These are phyloP conservation scores for Papilionanthe hybrid DNA, from an alignment of 116 monocot genomes.

Conservation along the genomic window DNA sequence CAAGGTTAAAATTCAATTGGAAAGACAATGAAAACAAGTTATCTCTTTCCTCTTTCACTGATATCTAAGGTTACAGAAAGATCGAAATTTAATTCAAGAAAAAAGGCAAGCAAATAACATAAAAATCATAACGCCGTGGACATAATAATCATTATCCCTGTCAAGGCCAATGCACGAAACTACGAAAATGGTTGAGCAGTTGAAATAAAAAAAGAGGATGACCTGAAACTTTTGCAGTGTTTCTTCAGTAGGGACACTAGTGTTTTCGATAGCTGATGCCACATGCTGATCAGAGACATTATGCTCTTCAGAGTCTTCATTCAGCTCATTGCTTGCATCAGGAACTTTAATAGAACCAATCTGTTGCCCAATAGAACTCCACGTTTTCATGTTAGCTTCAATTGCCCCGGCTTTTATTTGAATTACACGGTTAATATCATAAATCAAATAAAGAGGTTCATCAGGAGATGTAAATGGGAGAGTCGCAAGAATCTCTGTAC, in stretches of 20 bases:
- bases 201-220: neutral
- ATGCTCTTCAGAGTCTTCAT: constrained; percentile 11
- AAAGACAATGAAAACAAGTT: neutral
- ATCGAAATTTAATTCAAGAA: neutral
- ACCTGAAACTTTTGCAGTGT: constrained; percentile 61
- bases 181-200: neutral
- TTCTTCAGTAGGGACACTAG: constrained; percentile 31
- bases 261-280: constrained; percentile 6
- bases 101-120: neutral
- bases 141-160: constrained; percentile 9
- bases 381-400: constrained; percentile 88
- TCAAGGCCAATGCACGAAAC: neutral
- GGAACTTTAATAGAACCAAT: constrained; percentile 16
- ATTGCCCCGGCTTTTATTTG: constrained; percentile 80
- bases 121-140: neutral
- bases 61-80: neutral
- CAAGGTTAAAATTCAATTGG: neutral
- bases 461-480: constrained; percentile 83
- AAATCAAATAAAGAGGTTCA: constrained; percentile 94
- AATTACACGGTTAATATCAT: constrained; percentile 90
- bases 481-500: constrained; percentile 86
- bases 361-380: constrained; percentile 64
- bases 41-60: neutral
- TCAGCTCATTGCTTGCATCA: constrained; percentile 10
- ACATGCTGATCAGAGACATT: constrained; percentile 8